Evolutionary conservation across 495 filamentous ascomycete genomes (phyloP), one percentile per base, ranked within the genome.

Genomic region (Patellaria atrata): DNA sequence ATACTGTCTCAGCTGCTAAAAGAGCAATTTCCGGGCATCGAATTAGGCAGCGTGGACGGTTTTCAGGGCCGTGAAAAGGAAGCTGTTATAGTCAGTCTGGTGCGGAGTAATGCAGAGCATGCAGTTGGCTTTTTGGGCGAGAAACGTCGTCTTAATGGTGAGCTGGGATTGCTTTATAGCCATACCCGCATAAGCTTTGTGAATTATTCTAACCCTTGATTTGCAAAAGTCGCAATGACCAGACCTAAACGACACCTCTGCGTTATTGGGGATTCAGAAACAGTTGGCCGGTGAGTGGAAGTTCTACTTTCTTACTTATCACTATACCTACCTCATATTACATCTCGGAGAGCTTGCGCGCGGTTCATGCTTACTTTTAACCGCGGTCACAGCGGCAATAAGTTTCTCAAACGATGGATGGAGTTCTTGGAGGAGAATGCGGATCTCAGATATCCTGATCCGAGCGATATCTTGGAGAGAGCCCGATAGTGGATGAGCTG

Each of bases 1-100:
- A 58, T 92, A 0, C 61, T 97, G 33, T 69, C 83, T 2, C 67
- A 73, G 25, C 54, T 65, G 39, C 64, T 97, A 12, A 83, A 86
- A 38, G 79, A 86, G 33, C 61, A 63, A 27, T 92, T 79, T 43
- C 77, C 77, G 0, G 84, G 75, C 3, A 71, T 99, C 10, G 89
- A 99, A 53, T 59, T 96, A 12, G 89, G 89, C 17, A 92, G 80
- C 45, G 82, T 99, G 2, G 89, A 99, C 58, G 86, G 85, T 5
- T 99, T 99, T 53, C 89, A 99, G 53, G 89, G 89, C 23, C 68
- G 89, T 9, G 89, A 99, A 59, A 97, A 99, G 57, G 89, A 99
- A 54, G 89, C 80, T 2, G 78, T 99, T 23, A 71, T 99, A 21
- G 73, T 99, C 12, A 84, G 73, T 53, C 64, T 94, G 15, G 89